A percentile compares a stretch with the other conserved stretches of the same genome.
Evolutionary conservation across 129 eudicot species (phyloP).

Genomic region (Smallanthus sonchifolius): DNA sequence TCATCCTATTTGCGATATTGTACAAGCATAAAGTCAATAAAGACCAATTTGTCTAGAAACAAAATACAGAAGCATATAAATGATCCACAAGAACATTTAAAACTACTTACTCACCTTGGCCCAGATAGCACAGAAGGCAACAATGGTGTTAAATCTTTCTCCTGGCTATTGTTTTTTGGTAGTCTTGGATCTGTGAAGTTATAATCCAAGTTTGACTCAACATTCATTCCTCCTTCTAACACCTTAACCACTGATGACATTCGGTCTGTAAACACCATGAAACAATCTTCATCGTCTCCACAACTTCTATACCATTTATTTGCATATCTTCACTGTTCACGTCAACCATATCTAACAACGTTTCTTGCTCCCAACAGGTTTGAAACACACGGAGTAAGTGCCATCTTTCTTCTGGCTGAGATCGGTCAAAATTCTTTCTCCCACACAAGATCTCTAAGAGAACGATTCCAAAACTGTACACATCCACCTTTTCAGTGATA

Average conservation of each 20-base stretch:
- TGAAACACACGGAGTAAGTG: constrained; percentile 27
- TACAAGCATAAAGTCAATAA: too few species aligned
- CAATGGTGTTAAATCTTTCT: neutral
- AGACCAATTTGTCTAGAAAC: too few species aligned
- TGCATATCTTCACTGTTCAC: constrained; percentile 23
- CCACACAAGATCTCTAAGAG: constrained; percentile 38
- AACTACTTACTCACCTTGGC: neutral
- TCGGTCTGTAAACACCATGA: constrained; percentile 44
- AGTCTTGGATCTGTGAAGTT: constrained; percentile 29
- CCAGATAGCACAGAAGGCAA: constrained; percentile 1
- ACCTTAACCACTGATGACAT: constrained; percentile 40
- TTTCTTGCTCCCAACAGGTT: constrained; percentile 19
- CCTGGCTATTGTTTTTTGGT: neutral
- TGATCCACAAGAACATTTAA: neutral
- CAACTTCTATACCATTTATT: neutral
- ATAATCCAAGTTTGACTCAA: constrained; percentile 23
- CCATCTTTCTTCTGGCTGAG: constrained; percentile 32
- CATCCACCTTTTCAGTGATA: constrained; percentile 50
- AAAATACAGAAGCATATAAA: neutral
- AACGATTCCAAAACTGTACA: constrained; percentile 45
- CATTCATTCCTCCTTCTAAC: constrained; percentile 34
- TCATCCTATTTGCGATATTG: too few species aligned
- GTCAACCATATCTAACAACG: constrained; percentile 23
- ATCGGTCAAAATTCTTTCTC: too few species aligned
- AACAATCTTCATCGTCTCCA: constrained; percentile 28